A percentile compares a stretch with the other conserved stretches of the same genome.
Conservation (phyloP, 805 yeast species). For the Candida dendrica region DNA sequence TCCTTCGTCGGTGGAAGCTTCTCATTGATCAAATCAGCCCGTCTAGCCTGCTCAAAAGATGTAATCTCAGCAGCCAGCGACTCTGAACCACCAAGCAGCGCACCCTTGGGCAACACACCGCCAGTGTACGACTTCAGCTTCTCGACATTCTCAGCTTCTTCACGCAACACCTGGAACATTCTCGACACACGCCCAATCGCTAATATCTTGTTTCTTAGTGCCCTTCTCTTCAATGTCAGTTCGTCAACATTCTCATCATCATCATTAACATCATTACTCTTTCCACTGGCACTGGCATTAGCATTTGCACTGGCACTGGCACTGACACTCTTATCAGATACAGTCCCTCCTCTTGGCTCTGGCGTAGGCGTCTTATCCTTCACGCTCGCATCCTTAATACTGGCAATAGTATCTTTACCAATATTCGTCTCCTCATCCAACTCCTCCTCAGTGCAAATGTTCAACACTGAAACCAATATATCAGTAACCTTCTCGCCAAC, state of each 20-base stretch:
- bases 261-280: constrained; percentile 20
- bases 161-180: constrained; percentile 82
- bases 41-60: constrained; percentile 77
- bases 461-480: constrained; percentile 81
- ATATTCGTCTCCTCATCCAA: constrained; percentile 66
- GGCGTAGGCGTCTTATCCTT: neutral
- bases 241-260: constrained; percentile 16
- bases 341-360: constrained; percentile 2
- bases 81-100: constrained; percentile 75
- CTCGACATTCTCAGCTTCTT: constrained; percentile 80
- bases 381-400: constrained; percentile 5
- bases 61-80: constrained; percentile 64
- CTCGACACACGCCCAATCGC: constrained; percentile 96
- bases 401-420: constrained; percentile 16
- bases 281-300: too few relatives aligned
- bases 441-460: constrained; percentile 94
- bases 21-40: constrained; percentile 77
- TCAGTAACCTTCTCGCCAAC: constrained; percentile 96
- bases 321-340: too few relatives aligned
- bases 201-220: constrained; percentile 77
- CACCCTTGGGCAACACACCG: constrained; percentile 81
- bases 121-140: constrained; percentile 67
- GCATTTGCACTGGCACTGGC: too few relatives aligned
- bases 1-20: constrained; percentile 76
- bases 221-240: constrained; percentile 33